Evolutionary conservation across 306 rosid species (phyloP), one percentile per base, ranked within the genome.

Genomic region (Fagus crenata): DNA sequence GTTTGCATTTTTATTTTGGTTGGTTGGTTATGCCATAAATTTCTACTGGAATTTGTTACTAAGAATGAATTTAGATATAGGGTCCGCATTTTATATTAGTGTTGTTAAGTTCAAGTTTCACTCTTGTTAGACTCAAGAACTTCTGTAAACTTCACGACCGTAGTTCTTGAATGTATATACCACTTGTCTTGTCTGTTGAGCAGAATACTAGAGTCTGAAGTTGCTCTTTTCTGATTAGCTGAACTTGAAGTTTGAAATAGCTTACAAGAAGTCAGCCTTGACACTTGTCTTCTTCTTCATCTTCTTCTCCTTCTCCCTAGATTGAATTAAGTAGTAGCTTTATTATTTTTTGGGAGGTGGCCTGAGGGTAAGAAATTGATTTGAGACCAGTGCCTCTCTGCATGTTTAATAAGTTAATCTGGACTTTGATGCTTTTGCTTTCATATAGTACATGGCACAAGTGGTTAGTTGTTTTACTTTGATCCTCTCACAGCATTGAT

Each of bases 401-500:
- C 17, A 5, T 32, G 36, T 60, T 32, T 60, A 60, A 32, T 60
- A 32, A 35, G 22, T 33, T 36, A 33, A 35, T 36, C 8, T 35
- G 42, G 43, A 35, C 18, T 63, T 56, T 12, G 40, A 35, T 14
- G 43, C 22, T 14, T 36, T 8, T 63, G 69, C 69, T 63, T 35
- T 63, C 4, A 15, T 33, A 63, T 58, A 31, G 12, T 8, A 28
- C 15, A 1, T 58, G 15, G 64, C 37, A 58, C 32, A 58, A 28
- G 64, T 0, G 37, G 64, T 7, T 58, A 22, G 28, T 22, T 22
- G 28, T 22, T 22, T 22, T 72, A 18, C 49, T 53, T 72, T 51
- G 28, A 13, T 59, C 37, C 67, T 73, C 63, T 73, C 13, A 51
- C 76, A 54, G 18, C 22, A 70, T 74, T 65, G 11, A 61, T 40